A percentile compares a stretch with the other conserved stretches of the same genome.
Conservation (phyloP, 768 basidiomycete species). For the Termitomyces sp. region DNA sequence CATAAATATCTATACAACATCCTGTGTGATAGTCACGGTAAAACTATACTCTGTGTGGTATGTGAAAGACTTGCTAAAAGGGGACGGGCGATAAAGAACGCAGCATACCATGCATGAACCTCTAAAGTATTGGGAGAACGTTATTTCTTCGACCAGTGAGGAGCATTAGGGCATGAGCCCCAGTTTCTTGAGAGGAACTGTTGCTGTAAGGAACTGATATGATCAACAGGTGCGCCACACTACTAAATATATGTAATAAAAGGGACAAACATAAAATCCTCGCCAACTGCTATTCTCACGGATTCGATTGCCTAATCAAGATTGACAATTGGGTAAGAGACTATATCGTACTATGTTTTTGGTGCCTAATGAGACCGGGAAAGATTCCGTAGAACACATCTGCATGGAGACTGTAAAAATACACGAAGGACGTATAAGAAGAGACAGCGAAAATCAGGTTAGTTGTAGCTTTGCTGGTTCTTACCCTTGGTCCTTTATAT, state of each 20-base stretch:
- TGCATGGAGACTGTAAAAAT: background rate
- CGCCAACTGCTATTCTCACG: background rate
- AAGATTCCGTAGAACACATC: background rate
- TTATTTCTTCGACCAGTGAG: background rate
- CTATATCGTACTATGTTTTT: background rate
- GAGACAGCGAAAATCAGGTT: background rate
- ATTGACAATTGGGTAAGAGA: background rate
- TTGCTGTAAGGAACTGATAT: too few relatives aligned
- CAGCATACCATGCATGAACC: background rate
- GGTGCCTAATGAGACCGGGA: background rate
- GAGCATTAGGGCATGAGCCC: background rate
- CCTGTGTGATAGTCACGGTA: background rate
- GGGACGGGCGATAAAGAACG: background rate
- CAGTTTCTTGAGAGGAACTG: too few relatives aligned
- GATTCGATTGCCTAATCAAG: background rate
- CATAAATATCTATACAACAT: background rate
- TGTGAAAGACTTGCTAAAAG: background rate
- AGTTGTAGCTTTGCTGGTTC: background rate
- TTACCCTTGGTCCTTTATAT: constrained; percentile 4
- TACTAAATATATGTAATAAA: too few relatives aligned
- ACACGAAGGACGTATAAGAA: background rate
- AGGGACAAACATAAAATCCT: background rate
- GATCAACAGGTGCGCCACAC: background rate
- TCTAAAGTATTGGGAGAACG: background rate
- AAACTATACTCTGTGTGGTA: background rate